Base-by-base conservation (phyloP, 257 asterid species). In the Jaltomata sinuosa region DNA sequence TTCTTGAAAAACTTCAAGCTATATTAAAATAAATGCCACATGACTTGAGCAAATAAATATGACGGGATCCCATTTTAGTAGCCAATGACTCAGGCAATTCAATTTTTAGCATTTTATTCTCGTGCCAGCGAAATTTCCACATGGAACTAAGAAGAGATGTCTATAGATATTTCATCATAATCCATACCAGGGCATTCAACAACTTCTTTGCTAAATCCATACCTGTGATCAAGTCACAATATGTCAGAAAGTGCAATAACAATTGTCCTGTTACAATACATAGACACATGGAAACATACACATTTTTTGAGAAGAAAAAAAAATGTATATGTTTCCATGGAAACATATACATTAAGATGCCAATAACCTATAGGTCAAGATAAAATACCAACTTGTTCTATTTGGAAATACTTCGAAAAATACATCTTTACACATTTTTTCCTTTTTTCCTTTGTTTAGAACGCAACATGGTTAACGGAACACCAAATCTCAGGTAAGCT, bases 171-270 rank as follows among this genome's bases (percentile, higher is more conserved):
- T 29, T 53, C 85, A 45, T 19, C n/a, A 72, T 57, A 83, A 67
- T 38, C 32, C 80, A 65, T 93, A 96, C 98, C 97, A 50, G 98
- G 98, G 91, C 95, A 94, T 85, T 96, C 98, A 36, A 96, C 97
- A 81, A 93, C 89, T 91, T 92, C 97, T 87, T 87, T 88, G 88
- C 97, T 94, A 89, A 96, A 94, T 74, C 98, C 98, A 86, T 93
- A 94, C 94, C 98, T 96, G 92, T 64, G 81, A 85, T 84, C 86
- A 90, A 85, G 85, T 50, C 72, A 85, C 16, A 31, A 84, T 83
- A 79, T 76, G 42, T 76, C n/a, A 55, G 55, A 59, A 54, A 81
- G 38, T 9, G 45, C 53, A 59, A 59, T n/a, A 81, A 61, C 76
- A 81, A 10, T 15, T 47, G 12, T 47, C 61, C 81, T 15, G 61